Conservation (phyloP, 495 filamentous ascomycete genomes). For the Aspergillus kassunensis region DNA sequence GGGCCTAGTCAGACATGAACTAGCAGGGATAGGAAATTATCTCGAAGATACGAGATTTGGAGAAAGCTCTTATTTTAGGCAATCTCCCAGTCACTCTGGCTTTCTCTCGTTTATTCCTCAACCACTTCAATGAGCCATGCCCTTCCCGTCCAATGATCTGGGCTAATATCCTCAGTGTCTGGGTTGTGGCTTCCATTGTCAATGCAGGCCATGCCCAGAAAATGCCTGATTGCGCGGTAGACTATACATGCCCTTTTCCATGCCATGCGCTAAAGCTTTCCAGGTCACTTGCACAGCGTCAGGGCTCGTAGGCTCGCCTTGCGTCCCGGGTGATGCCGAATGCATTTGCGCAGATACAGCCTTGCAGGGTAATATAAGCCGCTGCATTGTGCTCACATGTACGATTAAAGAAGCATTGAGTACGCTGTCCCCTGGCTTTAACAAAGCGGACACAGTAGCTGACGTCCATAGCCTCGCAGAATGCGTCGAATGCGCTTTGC, state of each 20-base stretch:
- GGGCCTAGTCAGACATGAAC: no score
- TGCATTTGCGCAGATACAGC: slow-evolving; percentile 4
- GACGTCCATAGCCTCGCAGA: not conserved
- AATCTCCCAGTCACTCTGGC: no score
- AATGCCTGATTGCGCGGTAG: not conserved
- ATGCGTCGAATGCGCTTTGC: slow-evolving; percentile 8
- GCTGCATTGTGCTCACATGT: not conserved
- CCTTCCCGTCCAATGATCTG: not conserved
- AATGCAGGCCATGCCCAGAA: not conserved
- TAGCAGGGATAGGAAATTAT: no score
- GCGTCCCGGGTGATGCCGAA: not conserved
- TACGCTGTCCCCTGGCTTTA: not conserved
- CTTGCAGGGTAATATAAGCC: not conserved
- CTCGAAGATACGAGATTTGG: no score
- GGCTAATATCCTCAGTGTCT: not conserved
- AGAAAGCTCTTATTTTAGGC: no score
- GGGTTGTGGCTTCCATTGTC: not conserved
- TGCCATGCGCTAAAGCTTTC: not conserved
- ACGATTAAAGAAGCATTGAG: slow-evolving; percentile 8
- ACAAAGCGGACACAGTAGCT: not conserved
- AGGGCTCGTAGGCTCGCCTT: not conserved
- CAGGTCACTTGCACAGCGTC: not conserved
- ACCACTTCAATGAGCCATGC: no score
- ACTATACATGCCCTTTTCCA: not conserved
- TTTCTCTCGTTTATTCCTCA: no score